A percentile compares a stretch with the other conserved stretches of the same genome.
These are phyloP conservation scores for Phalaenopsis aphrodite DNA, from an alignment of 106 monocot species.

Conservation along the genomic window DNA sequence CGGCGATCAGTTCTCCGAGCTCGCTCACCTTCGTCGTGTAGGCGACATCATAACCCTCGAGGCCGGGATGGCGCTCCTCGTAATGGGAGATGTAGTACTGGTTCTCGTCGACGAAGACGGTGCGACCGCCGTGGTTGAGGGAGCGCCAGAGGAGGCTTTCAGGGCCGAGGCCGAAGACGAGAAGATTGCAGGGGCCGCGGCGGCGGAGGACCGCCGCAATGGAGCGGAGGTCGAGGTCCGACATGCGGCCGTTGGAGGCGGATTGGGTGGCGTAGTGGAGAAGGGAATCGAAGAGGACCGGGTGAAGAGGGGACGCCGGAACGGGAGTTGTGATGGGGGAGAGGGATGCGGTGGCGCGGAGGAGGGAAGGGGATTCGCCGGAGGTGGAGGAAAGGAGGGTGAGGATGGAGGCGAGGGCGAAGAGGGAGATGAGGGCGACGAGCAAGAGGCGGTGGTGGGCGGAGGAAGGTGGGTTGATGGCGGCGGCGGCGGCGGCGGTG, in stretches of 20 bases:
- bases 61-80: slow-evolving; percentile 51
- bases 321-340: background rate
- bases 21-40: slow-evolving; percentile 66
- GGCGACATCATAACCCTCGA: slow-evolving; percentile 80
- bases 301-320: slow-evolving; percentile 4
- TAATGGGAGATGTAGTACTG: slow-evolving; percentile 55
- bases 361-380: background rate
- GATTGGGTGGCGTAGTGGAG: slow-evolving; percentile 53
- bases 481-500: background rate
- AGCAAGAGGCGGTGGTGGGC: slow-evolving; percentile 40
- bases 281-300: slow-evolving; percentile 40
- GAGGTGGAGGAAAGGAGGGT: slow-evolving; percentile 5
- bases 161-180: slow-evolving; percentile 75
- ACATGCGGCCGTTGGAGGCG: slow-evolving; percentile 39
- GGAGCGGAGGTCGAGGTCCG: slow-evolving; percentile 48
- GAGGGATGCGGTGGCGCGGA: background rate
- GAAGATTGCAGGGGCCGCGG: slow-evolving; percentile 64
- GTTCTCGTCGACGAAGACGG: slow-evolving; percentile 88
- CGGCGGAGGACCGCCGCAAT: slow-evolving; percentile 45
- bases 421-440: slow-evolving; percentile 41
- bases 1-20: slow-evolving; percentile 29
- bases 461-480: background rate
- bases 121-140: slow-evolving; percentile 81
- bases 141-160: slow-evolving; percentile 78
- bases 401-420: slow-evolving; percentile 24